A percentile compares a stretch with the other conserved stretches of the same genome.
phyloP scores from a whole-genome alignment of 2,329 filamentous ascomycete genomes.

The Talaromyces islandicus region DNA sequence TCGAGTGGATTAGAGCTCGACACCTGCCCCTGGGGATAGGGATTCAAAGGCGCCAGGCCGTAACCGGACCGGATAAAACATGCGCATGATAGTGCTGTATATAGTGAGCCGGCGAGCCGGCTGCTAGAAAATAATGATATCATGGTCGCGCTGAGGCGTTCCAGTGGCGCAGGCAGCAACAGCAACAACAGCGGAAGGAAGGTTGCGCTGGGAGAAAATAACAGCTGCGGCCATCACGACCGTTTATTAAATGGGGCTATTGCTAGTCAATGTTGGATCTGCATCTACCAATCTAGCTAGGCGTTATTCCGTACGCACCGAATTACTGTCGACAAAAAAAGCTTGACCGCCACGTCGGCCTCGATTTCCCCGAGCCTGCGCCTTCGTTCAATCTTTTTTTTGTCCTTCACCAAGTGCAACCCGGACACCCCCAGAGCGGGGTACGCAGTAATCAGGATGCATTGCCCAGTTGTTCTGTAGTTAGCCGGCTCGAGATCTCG shows the following conservation, averaged over 20 bases:
- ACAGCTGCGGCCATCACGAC: not conserved
- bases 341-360: not conserved
- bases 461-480: too few relatives aligned
- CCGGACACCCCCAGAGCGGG: too few relatives aligned
- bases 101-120: not conserved
- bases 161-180: not conserved
- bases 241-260: not conserved
- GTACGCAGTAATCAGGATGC: too few relatives aligned
- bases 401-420: not conserved
- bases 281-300: not conserved
- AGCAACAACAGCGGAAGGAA: not conserved
- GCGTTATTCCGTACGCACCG: too few relatives aligned
- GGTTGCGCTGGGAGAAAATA: not conserved
- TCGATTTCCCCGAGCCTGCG: not conserved
- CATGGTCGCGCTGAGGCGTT: not conserved
- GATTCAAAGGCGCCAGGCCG: constrained; percentile 1
- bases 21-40: not conserved
- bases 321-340: not conserved
- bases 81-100: not conserved
- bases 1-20: constrained; percentile 13
- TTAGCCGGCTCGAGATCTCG: too few relatives aligned
- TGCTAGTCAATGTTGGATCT: too few relatives aligned
- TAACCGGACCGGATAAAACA: not conserved
- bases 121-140: not conserved
- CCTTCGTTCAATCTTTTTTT: too few relatives aligned